These are phyloP conservation scores for Hippophae rhamnoides DNA, from an alignment of 306 rosid genomes.

Conservation along the genomic window DNA sequence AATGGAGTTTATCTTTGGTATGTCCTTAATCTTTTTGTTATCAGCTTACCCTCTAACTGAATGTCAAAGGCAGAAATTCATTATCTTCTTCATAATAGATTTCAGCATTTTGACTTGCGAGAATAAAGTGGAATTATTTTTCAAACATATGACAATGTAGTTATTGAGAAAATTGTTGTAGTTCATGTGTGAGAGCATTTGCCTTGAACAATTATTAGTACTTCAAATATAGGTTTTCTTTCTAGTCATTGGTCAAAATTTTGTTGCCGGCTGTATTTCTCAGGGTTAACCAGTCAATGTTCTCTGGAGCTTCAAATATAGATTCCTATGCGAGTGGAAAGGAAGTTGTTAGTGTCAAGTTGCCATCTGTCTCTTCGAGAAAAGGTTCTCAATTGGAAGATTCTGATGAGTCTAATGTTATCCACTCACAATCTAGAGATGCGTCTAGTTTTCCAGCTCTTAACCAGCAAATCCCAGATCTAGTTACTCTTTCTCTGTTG, in stretches of 20 bases:
- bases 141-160: not conserved
- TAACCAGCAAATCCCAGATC: conserved; percentile 69
- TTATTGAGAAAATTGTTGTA: not conserved
- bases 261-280: conserved; percentile 17
- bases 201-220: not conserved
- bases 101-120: not conserved
- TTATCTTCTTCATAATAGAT: not conserved
- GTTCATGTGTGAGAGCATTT: not conserved
- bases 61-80: conserved; percentile 7
- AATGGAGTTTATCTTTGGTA: conserved; percentile 86
- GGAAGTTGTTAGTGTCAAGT: conserved; percentile 56
- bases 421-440: conserved; percentile 30
- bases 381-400: conserved; percentile 41
- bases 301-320: conserved; percentile 49
- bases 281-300: conserved; percentile 68
- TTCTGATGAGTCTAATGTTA: conserved; percentile 21
- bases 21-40: conserved; percentile 24
- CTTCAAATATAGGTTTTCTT: no score
- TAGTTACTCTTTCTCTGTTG: conserved; percentile 74
- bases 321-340: conserved; percentile 81
- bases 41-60: conserved; percentile 1
- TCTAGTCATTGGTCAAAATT: not conserved
- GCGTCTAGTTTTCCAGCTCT: conserved; percentile 20
- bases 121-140: no score
- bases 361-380: conserved; percentile 64